Evolutionary conservation across 2,329 filamentous ascomycete genomes (phyloP).

Genomic region (Neofusicoccum sp.): DNA sequence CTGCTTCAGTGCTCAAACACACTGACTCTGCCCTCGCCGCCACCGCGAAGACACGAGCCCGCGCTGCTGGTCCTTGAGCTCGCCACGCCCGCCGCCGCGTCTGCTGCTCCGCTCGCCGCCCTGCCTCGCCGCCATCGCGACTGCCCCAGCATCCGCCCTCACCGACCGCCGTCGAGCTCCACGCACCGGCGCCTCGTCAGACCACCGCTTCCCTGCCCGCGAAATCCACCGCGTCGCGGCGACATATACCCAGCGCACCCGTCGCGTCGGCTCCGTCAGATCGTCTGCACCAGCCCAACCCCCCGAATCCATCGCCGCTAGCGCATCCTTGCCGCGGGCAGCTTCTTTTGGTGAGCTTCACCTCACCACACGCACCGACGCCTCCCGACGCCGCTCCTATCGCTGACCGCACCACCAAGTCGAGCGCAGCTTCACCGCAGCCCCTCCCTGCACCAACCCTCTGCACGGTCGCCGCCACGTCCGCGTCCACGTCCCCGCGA

Average conservation of each 20-base stretch:
- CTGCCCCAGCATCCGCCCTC: slow-evolving; percentile 2
- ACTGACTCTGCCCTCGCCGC: slow-evolving; percentile 14
- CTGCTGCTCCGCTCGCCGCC: slow-evolving; percentile 6
- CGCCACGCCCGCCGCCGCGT: slow-evolving; percentile 7
- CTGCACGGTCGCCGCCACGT: neutral
- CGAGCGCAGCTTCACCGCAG: neutral
- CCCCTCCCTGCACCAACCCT: slow-evolving; percentile 10
- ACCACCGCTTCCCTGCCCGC: slow-evolving; percentile 16
- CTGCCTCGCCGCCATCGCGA: slow-evolving; percentile 12
- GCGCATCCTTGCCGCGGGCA: slow-evolving; percentile 13
- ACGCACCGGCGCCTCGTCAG: slow-evolving; percentile 14
- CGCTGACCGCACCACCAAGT: slow-evolving; percentile 5
- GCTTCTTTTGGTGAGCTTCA: slow-evolving; percentile 15
- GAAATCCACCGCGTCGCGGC: slow-evolving; percentile 1
- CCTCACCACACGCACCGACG: neutral
- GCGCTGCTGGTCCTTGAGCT: slow-evolving; percentile 3
- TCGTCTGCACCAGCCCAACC: slow-evolving; percentile 13
- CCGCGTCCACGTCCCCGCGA: slow-evolving; percentile 9
- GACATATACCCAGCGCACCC: slow-evolving; percentile 11
- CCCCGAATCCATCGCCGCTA: slow-evolving; percentile 19
- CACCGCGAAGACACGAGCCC: slow-evolving; percentile 14
- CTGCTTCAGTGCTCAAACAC: slow-evolving; percentile 21
- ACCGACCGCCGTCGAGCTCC: slow-evolving; percentile 18
- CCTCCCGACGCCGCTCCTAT: neutral
- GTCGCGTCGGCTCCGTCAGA: neutral